Percentiles rank a stretch among this genome's conserved stretches.
Evolutionary conservation across 2,329 filamentous ascomycete species (phyloP).

Genomic region (Diaporthe citri): DNA sequence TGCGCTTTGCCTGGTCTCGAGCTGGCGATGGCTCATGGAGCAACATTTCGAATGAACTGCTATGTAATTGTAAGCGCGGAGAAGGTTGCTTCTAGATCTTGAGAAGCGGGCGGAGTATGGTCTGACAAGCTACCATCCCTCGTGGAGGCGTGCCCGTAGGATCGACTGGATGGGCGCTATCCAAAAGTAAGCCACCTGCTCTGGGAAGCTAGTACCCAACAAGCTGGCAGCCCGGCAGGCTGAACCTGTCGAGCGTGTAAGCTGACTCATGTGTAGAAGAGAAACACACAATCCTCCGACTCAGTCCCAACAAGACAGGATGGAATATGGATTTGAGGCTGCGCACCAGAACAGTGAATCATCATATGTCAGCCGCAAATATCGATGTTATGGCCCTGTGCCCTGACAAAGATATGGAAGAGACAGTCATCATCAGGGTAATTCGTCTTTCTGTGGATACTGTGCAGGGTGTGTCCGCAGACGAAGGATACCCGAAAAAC

Average conservation of each 20-base stretch:
- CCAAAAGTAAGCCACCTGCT: slow-evolving; percentile 13
- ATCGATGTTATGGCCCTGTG: not conserved
- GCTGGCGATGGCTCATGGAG: not conserved
- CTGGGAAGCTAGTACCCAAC: slow-evolving; percentile 9
- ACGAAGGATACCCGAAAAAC: not conserved
- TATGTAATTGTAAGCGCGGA: not conserved
- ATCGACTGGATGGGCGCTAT: slow-evolving; percentile 3
- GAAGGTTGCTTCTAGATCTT: slow-evolving; percentile 21
- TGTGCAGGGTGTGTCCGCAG: not conserved
- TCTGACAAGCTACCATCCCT: not conserved
- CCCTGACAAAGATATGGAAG: slow-evolving; percentile 7
- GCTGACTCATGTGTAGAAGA: slow-evolving; percentile 10
- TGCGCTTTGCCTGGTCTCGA: not conserved
- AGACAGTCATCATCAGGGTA: not conserved
- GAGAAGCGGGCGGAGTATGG: not conserved
- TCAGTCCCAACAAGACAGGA: not conserved
- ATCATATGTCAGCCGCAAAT: slow-evolving; percentile 22
- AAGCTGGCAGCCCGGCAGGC: not conserved
- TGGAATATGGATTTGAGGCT: slow-evolving; percentile 3
- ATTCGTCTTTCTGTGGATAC: not conserved
- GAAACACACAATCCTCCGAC: slow-evolving; percentile 14
- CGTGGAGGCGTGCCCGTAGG: not conserved
- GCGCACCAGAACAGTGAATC: slow-evolving; percentile 5
- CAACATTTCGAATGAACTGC: not conserved
- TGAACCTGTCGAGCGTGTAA: not conserved